These are phyloP conservation scores for Lipomyces chichibuensis DNA, from an alignment of 805 yeast species.

Conservation along the genomic window DNA sequence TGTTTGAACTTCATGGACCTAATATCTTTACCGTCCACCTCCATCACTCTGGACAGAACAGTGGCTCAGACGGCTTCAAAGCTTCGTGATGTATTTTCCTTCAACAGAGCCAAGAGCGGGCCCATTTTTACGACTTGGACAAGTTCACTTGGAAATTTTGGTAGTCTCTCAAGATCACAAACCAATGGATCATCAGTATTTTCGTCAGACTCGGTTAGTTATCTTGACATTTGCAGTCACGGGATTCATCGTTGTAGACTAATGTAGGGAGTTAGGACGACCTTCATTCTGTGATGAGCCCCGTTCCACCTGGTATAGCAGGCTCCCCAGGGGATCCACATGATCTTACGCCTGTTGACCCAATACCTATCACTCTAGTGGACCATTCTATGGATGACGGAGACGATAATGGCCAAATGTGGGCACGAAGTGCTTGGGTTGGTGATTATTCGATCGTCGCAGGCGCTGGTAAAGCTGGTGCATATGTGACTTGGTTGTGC, in stretches of 20 bases:
- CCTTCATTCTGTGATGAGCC: constrained; percentile 12
- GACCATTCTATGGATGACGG: constrained; percentile 42
- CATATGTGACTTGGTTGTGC: constrained; percentile 52
- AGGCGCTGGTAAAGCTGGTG: constrained; percentile 45
- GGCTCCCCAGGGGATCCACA: constrained; percentile 35
- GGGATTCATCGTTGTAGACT: not conserved
- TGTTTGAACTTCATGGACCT: constrained; percentile 18
- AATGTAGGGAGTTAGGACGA: constrained; percentile 6
- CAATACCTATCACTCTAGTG: constrained; percentile 49
- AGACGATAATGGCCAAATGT: constrained; percentile 34
- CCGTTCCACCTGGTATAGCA: constrained; percentile 15
- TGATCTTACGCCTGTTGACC: constrained; percentile 42
- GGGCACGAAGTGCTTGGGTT: constrained; percentile 50
- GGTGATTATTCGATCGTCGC: constrained; percentile 48
- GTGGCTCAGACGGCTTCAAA: constrained; percentile 17
- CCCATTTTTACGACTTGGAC: constrained; percentile 12
- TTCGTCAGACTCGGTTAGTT: constrained; percentile 24
- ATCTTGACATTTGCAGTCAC: not conserved
- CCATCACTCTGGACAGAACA: constrained; percentile 12
- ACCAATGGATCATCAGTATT: constrained; percentile 20
- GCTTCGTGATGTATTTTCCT: constrained; percentile 26
- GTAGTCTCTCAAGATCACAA: constrained; percentile 6
- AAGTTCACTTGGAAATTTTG: constrained; percentile 8
- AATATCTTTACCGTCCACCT: constrained; percentile 25
- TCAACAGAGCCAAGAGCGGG: constrained; percentile 15